These are phyloP conservation scores for Adansonia digitata DNA, from an alignment of 345 rosid species.

Conservation along the genomic window DNA sequence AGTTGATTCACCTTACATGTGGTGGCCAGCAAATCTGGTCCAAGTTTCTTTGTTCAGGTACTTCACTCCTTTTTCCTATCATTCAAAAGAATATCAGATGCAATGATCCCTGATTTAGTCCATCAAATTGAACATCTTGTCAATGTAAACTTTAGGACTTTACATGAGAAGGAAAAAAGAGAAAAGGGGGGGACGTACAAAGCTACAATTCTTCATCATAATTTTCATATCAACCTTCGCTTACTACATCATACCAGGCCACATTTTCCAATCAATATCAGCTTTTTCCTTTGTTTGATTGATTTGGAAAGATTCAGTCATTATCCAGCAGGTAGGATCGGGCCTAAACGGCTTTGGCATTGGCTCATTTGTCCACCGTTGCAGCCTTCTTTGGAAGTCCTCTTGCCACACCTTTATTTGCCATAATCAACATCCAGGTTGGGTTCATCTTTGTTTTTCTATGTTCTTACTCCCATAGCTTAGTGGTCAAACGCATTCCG, in stretches of 20 bases:
- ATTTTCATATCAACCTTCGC: constrained; percentile 57
- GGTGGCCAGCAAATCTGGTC: constrained; percentile 87
- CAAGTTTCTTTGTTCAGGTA: constrained; percentile 84
- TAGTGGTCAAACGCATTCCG: constrained; percentile 45
- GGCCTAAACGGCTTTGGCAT: constrained; percentile 62
- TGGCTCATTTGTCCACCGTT: constrained; percentile 65
- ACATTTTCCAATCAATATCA: constrained; percentile 62
- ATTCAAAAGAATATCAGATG: background rate
- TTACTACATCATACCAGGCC: constrained; percentile 67
- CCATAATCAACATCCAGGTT: constrained; percentile 46
- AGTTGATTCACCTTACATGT: constrained; percentile 80
- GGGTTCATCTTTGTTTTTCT: constrained; percentile 54
- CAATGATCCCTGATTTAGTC: background rate
- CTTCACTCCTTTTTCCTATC: background rate
- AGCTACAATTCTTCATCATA: constrained; percentile 64
- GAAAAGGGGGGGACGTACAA: constrained; percentile 43
- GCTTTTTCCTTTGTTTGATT: constrained; percentile 61
- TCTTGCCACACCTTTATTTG: constrained; percentile 57
- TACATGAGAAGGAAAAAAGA: constrained; percentile 60
- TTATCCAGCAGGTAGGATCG: constrained; percentile 61
- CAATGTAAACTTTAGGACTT: constrained; percentile 36
- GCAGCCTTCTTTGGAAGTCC: constrained; percentile 67
- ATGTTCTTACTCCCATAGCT: constrained; percentile 48
- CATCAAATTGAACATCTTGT: background rate
- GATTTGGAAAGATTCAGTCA: constrained; percentile 62